These are phyloP conservation scores for Rosa chinensis DNA, from an alignment of 306 rosid genomes.

Conservation along the genomic window DNA sequence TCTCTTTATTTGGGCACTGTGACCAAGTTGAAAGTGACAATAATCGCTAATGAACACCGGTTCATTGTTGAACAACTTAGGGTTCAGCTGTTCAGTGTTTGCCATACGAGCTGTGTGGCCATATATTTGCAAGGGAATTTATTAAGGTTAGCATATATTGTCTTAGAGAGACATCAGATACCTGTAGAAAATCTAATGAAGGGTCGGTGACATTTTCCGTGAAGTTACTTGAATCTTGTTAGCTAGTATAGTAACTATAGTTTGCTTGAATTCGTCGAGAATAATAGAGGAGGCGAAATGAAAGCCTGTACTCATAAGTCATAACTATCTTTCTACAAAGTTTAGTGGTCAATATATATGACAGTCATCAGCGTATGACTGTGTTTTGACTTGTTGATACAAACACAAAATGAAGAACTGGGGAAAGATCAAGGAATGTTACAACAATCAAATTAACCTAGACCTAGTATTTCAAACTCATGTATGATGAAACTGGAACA, in stretches of 20 bases:
- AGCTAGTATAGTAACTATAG: background rate
- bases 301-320: background rate
- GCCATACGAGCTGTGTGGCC: background rate
- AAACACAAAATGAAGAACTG: conserved; percentile 28
- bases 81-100: background rate
- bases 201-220: background rate
- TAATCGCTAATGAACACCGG: background rate
- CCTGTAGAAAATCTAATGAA: background rate
- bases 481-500: conserved; percentile 7
- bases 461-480: background rate
- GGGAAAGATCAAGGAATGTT: conserved; percentile 23
- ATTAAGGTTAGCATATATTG: background rate
- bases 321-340: conserved; percentile 5
- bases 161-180: background rate
- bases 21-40: background rate
- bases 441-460: conserved; percentile 3
- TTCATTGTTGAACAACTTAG: background rate
- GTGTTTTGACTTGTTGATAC: conserved; percentile 21
- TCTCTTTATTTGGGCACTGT: background rate
- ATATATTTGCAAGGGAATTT: background rate
- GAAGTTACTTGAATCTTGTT: background rate
- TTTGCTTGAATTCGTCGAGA: background rate
- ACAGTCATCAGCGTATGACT: conserved; percentile 28
- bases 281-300: background rate
- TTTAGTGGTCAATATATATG: background rate